A percentile compares a stretch with the other conserved stretches of the same genome.
Conservation (phyloP, 371 early-diverging fungal genomes). For the Rhizomucor miehei region DNA sequence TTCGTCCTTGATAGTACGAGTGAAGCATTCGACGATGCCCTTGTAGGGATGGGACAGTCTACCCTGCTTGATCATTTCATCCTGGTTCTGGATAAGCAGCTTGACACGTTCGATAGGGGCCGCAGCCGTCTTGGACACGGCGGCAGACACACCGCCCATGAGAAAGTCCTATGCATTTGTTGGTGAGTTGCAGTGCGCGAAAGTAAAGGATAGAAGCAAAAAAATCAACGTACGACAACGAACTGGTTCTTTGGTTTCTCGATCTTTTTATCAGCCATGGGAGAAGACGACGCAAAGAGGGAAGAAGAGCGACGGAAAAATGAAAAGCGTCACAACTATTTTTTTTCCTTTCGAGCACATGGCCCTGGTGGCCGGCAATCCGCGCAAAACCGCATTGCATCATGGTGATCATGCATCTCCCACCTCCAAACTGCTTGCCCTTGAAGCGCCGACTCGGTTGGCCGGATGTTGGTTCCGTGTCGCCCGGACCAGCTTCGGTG, state of each 20-base stretch:
- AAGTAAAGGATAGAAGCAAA: not conserved
- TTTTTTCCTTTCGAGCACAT: not conserved
- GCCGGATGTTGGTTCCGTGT: too few species aligned
- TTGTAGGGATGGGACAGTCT: conserved; percentile 72
- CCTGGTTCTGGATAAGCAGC: conserved; percentile 81
- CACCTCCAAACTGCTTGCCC: too few species aligned
- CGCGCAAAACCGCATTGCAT: too few species aligned
- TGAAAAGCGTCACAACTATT: conserved; percentile 1
- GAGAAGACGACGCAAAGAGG: conserved; percentile 6
- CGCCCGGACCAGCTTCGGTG: too few species aligned
- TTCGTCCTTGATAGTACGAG: conserved; percentile 73
- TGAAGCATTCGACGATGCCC: conserved; percentile 77
- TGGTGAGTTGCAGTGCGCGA: not conserved
- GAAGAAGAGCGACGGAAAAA: conserved; percentile 2
- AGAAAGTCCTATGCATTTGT: conserved; percentile 42
- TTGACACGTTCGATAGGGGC: conserved; percentile 86
- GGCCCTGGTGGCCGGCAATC: too few species aligned
- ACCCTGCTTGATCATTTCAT: conserved; percentile 75
- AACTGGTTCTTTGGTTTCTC: conserved; percentile 41
- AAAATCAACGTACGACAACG: conserved; percentile 38
- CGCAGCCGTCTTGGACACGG: conserved; percentile 91
- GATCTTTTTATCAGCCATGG: conserved; percentile 4
- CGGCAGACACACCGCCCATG: conserved; percentile 85
- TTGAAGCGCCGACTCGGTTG: too few species aligned
- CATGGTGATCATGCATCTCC: too few species aligned